A percentile compares a stretch with the other conserved stretches of the same genome.
Conservation (phyloP, 305 asterid species). For the Rubia balearica region DNA sequence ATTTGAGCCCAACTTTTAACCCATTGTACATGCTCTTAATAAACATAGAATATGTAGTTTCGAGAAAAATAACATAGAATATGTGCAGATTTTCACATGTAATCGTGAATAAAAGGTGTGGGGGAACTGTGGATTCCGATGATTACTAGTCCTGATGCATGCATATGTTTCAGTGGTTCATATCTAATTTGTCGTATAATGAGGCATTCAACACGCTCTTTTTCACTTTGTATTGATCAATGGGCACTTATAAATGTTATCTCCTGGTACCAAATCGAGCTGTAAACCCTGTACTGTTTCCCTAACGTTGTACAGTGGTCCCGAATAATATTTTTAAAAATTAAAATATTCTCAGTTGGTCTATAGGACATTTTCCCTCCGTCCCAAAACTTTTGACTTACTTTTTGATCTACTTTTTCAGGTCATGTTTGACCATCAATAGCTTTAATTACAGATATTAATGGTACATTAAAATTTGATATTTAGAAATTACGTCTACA, state of each 20-base stretch:
- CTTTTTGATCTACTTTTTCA: too few species aligned
- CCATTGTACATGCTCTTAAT: too few species aligned
- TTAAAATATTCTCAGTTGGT: too few species aligned
- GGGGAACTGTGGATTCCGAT: not conserved
- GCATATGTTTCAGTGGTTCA: slow-evolving; percentile 39
- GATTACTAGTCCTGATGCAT: not conserved
- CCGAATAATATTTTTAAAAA: too few species aligned
- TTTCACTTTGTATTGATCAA: slow-evolving; percentile 12
- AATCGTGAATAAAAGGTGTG: not conserved
- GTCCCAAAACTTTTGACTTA: too few species aligned
- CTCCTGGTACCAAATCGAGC: slow-evolving; percentile 27
- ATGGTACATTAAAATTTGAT: too few species aligned
- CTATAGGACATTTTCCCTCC: too few species aligned
- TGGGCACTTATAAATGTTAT: slow-evolving; percentile 10
- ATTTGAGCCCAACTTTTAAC: too few species aligned
- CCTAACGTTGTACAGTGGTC: not conserved
- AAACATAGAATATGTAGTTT: too few species aligned
- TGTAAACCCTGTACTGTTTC: slow-evolving; percentile 21
- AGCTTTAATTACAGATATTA: too few species aligned
- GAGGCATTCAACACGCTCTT: not conserved
- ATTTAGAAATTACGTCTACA: too few species aligned
- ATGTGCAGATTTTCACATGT: not conserved
- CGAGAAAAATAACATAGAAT: not conserved
- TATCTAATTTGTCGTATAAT: slow-evolving; percentile 1
- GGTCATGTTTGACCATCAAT: too few species aligned